Evolutionary conservation across 805 yeast species (phyloP), one percentile per base, ranked within the genome.

Genomic region (Candida stauntonica): DNA sequence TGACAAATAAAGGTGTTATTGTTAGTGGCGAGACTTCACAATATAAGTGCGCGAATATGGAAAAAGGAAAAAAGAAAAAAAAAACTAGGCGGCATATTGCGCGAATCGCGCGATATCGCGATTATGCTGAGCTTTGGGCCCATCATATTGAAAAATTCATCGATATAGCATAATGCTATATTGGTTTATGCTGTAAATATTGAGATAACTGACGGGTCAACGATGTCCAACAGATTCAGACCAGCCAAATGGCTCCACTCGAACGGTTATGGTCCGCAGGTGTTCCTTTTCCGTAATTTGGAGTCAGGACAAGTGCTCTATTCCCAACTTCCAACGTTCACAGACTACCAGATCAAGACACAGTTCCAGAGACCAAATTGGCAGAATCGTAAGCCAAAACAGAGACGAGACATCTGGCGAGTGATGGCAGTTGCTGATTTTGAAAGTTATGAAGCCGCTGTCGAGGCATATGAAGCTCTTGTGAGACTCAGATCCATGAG

Each of bases 301-400:
- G 93, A 86, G 64, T 72, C 83, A 29, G 97, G 96, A 5, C 96
- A 89, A 67, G 94, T 88, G 15, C 62, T 86, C 9, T 89, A 87
- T 60, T 80, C 96, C 5, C 96, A 89, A 63, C 74, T 84, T 11
- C 93, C 96, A 28, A 70, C 68, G 42, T 70, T 80, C 65, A 38
- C 73, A 45, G 64, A 51, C 20, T 55, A 54, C 38, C 60, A 51
- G 42, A 49, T 61, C 43, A 75, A 73, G 46, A 72, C 64, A 49
- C 93, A 82, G 65, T 86, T 84, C 60, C 73, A 72, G 46, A 72
- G 86, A 55, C 94, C 96, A 31, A 86, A 87, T 67, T 86, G 95
- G 94, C 83, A 86, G 57, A 87, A 89, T 67, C 72, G 83, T 54
- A 75, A 73, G 51, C 97, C 97, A 4, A 67, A 76, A 27, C 69